Percentiles rank a stretch among this genome's conserved stretches.
Evolutionary conservation across 306 rosid species (phyloP).

Genomic region (Acacia acuminata): DNA sequence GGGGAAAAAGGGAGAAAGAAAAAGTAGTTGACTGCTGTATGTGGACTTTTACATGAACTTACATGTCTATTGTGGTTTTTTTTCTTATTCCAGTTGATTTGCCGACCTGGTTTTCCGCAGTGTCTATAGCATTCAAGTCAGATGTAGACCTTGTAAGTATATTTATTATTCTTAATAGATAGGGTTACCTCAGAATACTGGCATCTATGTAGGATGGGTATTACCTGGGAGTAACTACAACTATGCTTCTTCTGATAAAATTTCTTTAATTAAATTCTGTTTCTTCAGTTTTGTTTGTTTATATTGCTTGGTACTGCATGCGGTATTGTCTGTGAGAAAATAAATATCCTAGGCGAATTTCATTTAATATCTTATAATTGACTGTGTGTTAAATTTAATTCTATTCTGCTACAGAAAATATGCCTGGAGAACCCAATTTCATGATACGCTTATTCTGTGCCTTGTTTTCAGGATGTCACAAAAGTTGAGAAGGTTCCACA

Average conservation of each 20-base stretch:
- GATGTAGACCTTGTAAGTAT: slow-evolving; percentile 84
- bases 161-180: slow-evolving; percentile 13
- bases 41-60: slow-evolving; percentile 32
- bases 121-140: slow-evolving; percentile 73
- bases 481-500: slow-evolving; percentile 53
- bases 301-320: slow-evolving; percentile 8
- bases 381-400: background rate
- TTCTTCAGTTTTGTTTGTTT: background rate
- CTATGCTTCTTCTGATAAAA: slow-evolving; percentile 11
- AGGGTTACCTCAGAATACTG: slow-evolving; percentile 20
- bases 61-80: slow-evolving; percentile 50
- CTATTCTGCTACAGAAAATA: slow-evolving; percentile 14
- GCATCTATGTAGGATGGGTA: slow-evolving; percentile 6
- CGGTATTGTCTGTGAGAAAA: slow-evolving; percentile 20
- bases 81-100: slow-evolving; percentile 69
- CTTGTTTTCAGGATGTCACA: slow-evolving; percentile 57
- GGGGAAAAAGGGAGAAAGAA: background rate
- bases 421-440: slow-evolving; percentile 1
- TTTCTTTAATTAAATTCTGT: background rate
- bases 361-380: background rate
- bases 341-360: slow-evolving; percentile 15
- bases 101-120: slow-evolving; percentile 87
- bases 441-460: slow-evolving; percentile 4
- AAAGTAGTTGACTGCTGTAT: background rate
- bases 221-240: background rate